Evolutionary conservation across 768 basidiomycete genomes (phyloP), one percentile per base, ranked within the genome.

Genomic region (Galerina marginata): DNA sequence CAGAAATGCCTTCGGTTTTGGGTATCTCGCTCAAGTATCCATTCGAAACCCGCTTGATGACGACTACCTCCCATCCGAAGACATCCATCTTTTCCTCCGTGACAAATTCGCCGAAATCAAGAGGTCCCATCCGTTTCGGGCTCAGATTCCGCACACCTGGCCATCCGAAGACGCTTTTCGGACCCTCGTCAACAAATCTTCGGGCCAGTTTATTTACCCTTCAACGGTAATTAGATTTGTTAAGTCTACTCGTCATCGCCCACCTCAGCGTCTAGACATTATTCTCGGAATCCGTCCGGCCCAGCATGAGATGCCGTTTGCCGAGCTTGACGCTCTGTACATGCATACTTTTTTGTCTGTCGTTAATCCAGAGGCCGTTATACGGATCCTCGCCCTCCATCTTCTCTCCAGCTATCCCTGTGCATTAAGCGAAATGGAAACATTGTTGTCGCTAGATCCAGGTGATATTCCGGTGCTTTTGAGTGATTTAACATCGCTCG

Each of bases 151-250:
- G 5, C 7, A 10, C 4, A 12, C 16, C 9, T 60, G 59, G 59
- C 59, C 59, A 0, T 2, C 36, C 1, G 23, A 40, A 11, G 25
- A 54, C 2, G 16, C 3, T 14, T 20, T 60, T 14, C 9, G 16
- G 6, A 7, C 39, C 4, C 51, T 60, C 6, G 46, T 40, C 9
- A 3, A 11, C 2, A 54, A 54, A 15, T 60, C 59, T 11, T 60
- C 59, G 3, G 59, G 59, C 2, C 59, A 60, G 16, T 60, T 60
- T 36, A 54, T 54, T 9, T 60, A 60, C 14, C 52, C 59, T 4
- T 29, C 59, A 15, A 54, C 51, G 2, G 52, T 60, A 1, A 29
- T 54, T 2, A 54, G 48, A 16, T 60, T 45, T 14, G 14, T 54
- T 2, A 33, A 25, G 9, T 60, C 52, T 1, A 44, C n/a, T 26